A percentile compares a stretch with the other conserved stretches of the same genome.
Evolutionary conservation across 2,329 filamentous ascomycete genomes (phyloP).

Genomic region (Penicillium sp.): DNA sequence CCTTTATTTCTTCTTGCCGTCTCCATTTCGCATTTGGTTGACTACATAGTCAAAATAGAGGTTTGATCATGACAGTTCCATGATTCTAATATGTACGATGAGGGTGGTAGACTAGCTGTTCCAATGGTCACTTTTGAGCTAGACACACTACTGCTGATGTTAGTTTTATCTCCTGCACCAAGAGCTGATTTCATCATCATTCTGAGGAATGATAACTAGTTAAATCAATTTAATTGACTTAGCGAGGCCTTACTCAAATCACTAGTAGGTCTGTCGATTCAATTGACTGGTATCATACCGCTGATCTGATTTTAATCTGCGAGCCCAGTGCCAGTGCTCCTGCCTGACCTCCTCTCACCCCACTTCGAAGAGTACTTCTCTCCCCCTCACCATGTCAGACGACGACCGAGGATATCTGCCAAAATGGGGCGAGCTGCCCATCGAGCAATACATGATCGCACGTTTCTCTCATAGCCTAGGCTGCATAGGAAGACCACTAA

Average conservation of each 20-base stretch:
- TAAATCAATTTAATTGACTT: too few species aligned
- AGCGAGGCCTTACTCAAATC: too few species aligned
- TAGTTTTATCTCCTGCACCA: too few species aligned
- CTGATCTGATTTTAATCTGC: not conserved
- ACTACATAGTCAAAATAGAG: not conserved
- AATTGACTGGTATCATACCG: too few species aligned
- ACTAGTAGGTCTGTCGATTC: too few species aligned
- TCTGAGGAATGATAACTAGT: too few species aligned
- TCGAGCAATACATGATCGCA: not conserved
- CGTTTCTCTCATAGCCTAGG: not conserved
- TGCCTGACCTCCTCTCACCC: not conserved
- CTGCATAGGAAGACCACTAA: not conserved
- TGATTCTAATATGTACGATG: not conserved
- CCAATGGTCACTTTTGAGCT: too few species aligned
- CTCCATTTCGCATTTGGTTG: not conserved
- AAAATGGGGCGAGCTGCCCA: not conserved
- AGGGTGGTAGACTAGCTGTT: too few species aligned
- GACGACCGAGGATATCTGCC: not conserved
- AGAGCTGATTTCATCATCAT: too few species aligned
- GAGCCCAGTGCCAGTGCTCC: too few species aligned
- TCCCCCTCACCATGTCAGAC: not conserved
- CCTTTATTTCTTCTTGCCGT: not conserved
- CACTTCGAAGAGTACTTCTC: not conserved
- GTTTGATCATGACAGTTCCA: not conserved
- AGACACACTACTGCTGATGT: too few species aligned